Base-by-base conservation (phyloP, 331 rosid species). In the Rosa hybrid region DNA sequence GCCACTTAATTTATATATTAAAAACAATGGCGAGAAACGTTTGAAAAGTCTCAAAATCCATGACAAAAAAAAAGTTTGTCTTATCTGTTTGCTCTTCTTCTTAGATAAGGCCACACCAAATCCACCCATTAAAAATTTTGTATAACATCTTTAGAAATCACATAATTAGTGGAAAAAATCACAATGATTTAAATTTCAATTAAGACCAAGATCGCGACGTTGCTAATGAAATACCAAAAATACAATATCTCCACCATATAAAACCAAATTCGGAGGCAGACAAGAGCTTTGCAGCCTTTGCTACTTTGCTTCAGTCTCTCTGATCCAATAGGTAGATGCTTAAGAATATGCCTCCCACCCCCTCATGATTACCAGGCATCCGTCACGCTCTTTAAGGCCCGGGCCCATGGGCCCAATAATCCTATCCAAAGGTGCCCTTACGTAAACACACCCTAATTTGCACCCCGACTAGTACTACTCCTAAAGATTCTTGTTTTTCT, bases 261-360 rank as follows among this genome's bases (percentile, higher is more conserved):
- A 69, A 38, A 44, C 53, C 54, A 69, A 69, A 44, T 39, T 18
- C 17, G 16, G 13, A 30, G 49, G 13, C 49, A 39, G 48, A 30
- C 30, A 72, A 34, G 69, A 30, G 34, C 3, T 30, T 30, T 30
- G 34, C 34, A 27, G 30, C 30, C 30, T 27, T 1, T 27, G 30
- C 30, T 27, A 1, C 30, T 27, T 13, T 7, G 25, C 6, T 73
- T 45, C 69, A 25, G 60, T 7, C 8, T 23, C 20, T 8, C 75
- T 21, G n/a, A n/a, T 75, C 54, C 56, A 62, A 44, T 76, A 0
- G 72, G 71, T 62, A 62, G 71, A 62, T 76, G 39, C 80, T 76
- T 46, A 1, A 45, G 80, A 76, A 76, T 76, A 45, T 62, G 34
- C 74, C 38, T 41, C 20, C 12, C 13, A 41, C 46, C 23, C 0